A percentile compares a stretch with the other conserved stretches of the same genome.
Evolutionary conservation across 768 basidiomycete species (phyloP).

Genomic region (Hericium alpestre): DNA sequence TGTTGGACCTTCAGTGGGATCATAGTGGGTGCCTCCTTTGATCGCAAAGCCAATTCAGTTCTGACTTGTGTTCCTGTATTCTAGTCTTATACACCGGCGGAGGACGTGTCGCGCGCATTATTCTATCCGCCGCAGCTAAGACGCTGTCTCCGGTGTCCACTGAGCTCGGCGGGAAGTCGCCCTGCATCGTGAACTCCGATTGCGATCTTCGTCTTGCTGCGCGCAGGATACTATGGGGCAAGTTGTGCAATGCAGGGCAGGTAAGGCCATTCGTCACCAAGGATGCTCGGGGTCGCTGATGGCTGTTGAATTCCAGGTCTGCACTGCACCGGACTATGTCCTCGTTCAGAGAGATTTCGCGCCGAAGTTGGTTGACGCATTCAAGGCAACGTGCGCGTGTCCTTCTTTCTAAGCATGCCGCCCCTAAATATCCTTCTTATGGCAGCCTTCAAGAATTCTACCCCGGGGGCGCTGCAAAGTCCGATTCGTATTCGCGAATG

Average conservation of each 20-base stretch:
- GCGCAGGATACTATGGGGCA: slow-evolving; percentile 68
- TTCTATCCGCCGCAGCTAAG: slow-evolving; percentile 66
- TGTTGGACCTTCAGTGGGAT: slow-evolving; percentile 54
- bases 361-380: slow-evolving; percentile 57
- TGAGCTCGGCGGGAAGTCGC: slow-evolving; percentile 65
- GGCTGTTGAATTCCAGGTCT: slow-evolving; percentile 34
- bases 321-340: slow-evolving; percentile 48
- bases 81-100: slow-evolving; percentile 51
- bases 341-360: slow-evolving; percentile 38
- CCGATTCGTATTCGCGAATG: slow-evolving; percentile 40
- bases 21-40: slow-evolving; percentile 32
- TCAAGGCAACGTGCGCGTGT: slow-evolving; percentile 27
- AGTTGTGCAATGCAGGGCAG: slow-evolving; percentile 55
- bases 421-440: not conserved
- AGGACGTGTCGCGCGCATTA: slow-evolving; percentile 49
- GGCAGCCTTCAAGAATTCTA: slow-evolving; percentile 18
- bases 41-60: not conserved
- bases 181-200: slow-evolving; percentile 59
- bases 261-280: slow-evolving; percentile 4
- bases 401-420: not conserved
- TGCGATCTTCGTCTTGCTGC: slow-evolving; percentile 57
- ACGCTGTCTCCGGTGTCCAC: slow-evolving; percentile 55
- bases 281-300: not conserved
- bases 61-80: slow-evolving; percentile 7
- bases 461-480: slow-evolving; percentile 32